phyloP scores from a whole-genome alignment of 169 alveolate species.

The Plasmodium inui region DNA sequence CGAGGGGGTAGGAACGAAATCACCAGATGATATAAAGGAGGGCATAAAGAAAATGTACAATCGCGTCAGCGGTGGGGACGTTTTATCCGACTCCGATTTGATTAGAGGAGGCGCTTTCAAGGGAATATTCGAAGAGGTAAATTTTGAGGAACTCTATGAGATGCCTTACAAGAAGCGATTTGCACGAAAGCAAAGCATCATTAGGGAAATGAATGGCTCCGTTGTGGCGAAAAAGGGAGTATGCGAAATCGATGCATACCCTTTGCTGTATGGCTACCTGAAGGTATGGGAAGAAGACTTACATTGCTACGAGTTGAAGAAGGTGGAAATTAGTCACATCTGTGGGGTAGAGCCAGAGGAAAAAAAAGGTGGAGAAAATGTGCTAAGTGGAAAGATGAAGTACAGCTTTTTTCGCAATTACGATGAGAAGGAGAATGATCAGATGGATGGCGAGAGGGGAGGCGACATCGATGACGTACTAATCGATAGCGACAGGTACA shows the following conservation, averaged over 20 bases:
- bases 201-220: constrained; percentile 25
- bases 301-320: constrained; percentile 63
- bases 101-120: not conserved
- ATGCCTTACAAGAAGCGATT: constrained; percentile 61
- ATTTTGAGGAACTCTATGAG: not conserved
- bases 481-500: constrained; percentile 27
- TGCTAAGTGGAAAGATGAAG: not conserved
- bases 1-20: not conserved
- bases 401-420: constrained; percentile 20
- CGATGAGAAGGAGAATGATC: not conserved
- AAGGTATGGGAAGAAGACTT: constrained; percentile 55
- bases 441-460: not conserved
- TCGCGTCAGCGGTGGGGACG: not conserved
- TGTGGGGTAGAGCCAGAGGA: not conserved
- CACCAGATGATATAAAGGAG: not conserved
- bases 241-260: not conserved
- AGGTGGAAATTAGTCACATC: constrained; percentile 5
- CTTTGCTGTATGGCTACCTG: constrained; percentile 22
- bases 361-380: not conserved
- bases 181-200: constrained; percentile 29
- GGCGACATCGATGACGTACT: not conserved
- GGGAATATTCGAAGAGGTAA: not conserved
- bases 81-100: not conserved
- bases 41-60: not conserved
- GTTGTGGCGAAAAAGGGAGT: not conserved